Conservation (phyloP, 495 filamentous ascomycete species). For the Penicillium soppii region DNA sequence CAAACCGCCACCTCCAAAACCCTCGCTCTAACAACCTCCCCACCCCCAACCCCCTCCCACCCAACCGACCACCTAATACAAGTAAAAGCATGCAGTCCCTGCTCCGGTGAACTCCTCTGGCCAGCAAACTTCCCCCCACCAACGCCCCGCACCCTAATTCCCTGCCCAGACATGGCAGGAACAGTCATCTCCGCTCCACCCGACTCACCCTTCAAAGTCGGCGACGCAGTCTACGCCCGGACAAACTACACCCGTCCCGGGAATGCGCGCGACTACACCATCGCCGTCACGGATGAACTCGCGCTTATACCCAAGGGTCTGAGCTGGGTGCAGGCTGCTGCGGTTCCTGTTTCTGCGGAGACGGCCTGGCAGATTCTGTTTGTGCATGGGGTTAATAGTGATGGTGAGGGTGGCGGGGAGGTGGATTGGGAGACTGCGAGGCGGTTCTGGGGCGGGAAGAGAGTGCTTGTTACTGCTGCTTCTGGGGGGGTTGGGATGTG, state of each 20-base stretch:
- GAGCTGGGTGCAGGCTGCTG: conserved; percentile 45
- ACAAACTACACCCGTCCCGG: conserved; percentile 40
- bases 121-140: conserved; percentile 37
- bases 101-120: conserved; percentile 57
- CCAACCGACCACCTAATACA: conserved; percentile 49
- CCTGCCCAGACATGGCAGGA: conserved; percentile 53
- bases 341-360: conserved; percentile 45
- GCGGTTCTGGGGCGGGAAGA: conserved; percentile 25
- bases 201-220: conserved; percentile 44
- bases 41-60: conserved; percentile 22
- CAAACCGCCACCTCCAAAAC: conserved; percentile 5
- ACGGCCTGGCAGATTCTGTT: conserved; percentile 57
- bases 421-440: conserved; percentile 1
- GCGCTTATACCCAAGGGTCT: conserved; percentile 36
- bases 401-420: background rate
- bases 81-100: conserved; percentile 50
- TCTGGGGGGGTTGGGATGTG: conserved; percentile 55
- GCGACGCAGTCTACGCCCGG: conserved; percentile 51
- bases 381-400: conserved; percentile 30
- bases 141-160: conserved; percentile 35
- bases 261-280: conserved; percentile 43
- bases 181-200: conserved; percentile 40
- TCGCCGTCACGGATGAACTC: conserved; percentile 45
- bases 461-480: conserved; percentile 51
- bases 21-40: conserved; percentile 7